Conservation (phyloP, 2,329 filamentous ascomycete species). For the Sphaerulina vaccinii region DNA sequence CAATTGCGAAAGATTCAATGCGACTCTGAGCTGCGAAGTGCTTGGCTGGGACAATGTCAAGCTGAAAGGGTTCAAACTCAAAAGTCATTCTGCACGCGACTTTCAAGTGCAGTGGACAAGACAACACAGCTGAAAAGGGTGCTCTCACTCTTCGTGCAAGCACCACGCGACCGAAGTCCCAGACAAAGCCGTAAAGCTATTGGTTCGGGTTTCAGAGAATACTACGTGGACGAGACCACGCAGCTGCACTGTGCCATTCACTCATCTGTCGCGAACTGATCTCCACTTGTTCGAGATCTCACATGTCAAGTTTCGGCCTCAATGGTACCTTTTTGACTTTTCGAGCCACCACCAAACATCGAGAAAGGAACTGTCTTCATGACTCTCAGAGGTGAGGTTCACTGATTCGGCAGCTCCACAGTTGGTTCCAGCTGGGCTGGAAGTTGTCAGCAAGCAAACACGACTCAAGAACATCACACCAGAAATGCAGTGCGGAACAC, state of each 20-base stretch:
- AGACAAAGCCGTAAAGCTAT: background rate
- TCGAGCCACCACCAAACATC: no score
- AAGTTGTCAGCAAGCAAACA: background rate
- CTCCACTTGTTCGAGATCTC: background rate
- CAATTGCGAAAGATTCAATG: constrained; percentile 21
- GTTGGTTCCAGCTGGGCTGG: no score
- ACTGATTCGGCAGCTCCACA: no score
- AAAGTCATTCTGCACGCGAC: background rate
- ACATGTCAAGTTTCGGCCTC: background rate
- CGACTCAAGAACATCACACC: background rate
- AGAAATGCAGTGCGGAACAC: background rate
- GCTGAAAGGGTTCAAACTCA: constrained; percentile 16
- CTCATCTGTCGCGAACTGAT: background rate
- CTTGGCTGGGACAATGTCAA: constrained; percentile 23
- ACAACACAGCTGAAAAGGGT: background rate
- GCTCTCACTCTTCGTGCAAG: no score
- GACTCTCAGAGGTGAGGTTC: background rate
- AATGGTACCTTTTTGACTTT: background rate
- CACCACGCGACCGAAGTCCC: background rate
- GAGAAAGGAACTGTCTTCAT: no score
- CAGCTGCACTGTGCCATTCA: no score
- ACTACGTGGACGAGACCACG: no score
- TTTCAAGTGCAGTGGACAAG: constrained; percentile 8
- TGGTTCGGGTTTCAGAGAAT: no score
- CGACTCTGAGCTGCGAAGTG: constrained; percentile 14